A percentile compares a stretch with the other conserved stretches of the same genome.
Conservation (phyloP, 2,329 filamentous ascomycete species). For the Microcyclospora tardicrescens region DNA sequence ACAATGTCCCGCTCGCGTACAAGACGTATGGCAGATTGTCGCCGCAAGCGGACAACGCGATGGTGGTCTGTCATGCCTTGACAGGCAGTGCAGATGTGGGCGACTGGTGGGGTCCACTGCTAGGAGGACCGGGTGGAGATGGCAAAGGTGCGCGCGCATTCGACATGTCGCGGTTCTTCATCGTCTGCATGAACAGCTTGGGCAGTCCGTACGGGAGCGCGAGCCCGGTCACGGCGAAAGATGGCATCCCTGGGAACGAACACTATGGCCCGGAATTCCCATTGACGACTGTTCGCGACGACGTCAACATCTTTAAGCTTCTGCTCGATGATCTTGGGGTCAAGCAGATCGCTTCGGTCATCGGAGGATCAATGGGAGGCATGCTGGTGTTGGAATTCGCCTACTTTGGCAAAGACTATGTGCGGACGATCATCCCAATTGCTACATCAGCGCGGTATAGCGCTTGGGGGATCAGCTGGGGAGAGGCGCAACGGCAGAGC, state of each 20-base stretch:
- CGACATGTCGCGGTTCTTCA: constrained; percentile 70
- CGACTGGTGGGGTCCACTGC: constrained; percentile 79
- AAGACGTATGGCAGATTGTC: constrained; percentile 48
- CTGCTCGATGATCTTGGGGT: constrained; percentile 71
- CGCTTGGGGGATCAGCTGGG: constrained; percentile 86
- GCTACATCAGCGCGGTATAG: constrained; percentile 75
- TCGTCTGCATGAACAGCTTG: constrained; percentile 74
- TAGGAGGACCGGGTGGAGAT: constrained; percentile 57
- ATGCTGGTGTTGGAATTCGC: constrained; percentile 90
- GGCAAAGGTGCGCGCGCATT: constrained; percentile 42
- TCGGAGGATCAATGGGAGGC: constrained; percentile 76
- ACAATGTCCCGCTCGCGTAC: constrained; percentile 58
- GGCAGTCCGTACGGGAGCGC: constrained; percentile 77
- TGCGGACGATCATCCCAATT: constrained; percentile 67
- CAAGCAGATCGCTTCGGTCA: constrained; percentile 61
- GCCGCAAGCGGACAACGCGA: constrained; percentile 44
- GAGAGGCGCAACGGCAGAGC: constrained; percentile 75
- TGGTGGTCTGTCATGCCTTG: constrained; percentile 68
- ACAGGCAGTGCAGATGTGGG: constrained; percentile 74
- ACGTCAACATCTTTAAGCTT: constrained; percentile 76
- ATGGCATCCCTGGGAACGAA: constrained; percentile 60
- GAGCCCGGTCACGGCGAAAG: constrained; percentile 78
- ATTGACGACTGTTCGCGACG: constrained; percentile 85
- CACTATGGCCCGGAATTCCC: constrained; percentile 93
- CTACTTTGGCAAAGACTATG: constrained; percentile 79